Evolutionary conservation across 208 protist genomes (phyloP).

Genomic region (Naegleria fowleri): DNA sequence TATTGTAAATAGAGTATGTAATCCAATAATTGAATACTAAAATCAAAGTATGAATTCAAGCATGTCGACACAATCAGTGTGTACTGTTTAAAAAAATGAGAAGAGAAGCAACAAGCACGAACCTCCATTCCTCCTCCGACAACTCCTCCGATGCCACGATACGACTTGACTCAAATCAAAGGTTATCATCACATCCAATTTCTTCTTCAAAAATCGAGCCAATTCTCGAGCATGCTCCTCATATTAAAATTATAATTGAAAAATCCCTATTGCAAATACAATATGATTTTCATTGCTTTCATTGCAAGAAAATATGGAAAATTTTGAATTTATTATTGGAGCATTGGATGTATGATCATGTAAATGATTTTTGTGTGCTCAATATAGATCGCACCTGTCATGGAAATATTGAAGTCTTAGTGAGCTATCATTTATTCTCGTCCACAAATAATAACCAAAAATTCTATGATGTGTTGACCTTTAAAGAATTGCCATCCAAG

Average conservation of each 20-base stretch:
- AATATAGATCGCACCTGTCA: background rate
- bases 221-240: too few species aligned
- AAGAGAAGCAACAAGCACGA: too few species aligned
- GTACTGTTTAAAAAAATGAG: too few species aligned
- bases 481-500: background rate
- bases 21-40: too few species aligned
- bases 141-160: too few species aligned
- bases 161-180: too few species aligned
- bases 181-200: too few species aligned
- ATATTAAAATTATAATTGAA: background rate
- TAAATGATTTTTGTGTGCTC: background rate
- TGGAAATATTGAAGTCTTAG: background rate
- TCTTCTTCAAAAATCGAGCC: too few species aligned
- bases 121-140: too few species aligned
- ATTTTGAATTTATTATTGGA: background rate
- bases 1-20: too few species aligned
- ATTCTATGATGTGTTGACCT: background rate
- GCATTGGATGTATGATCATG: background rate
- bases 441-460: background rate
- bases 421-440: background rate
- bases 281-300: constrained; percentile 8
- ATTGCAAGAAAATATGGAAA: background rate
- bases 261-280: background rate
- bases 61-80: too few species aligned
- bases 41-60: too few species aligned